Base-by-base conservation (phyloP, 768 basidiomycete species). In the Lentinula detonsa region DNA sequence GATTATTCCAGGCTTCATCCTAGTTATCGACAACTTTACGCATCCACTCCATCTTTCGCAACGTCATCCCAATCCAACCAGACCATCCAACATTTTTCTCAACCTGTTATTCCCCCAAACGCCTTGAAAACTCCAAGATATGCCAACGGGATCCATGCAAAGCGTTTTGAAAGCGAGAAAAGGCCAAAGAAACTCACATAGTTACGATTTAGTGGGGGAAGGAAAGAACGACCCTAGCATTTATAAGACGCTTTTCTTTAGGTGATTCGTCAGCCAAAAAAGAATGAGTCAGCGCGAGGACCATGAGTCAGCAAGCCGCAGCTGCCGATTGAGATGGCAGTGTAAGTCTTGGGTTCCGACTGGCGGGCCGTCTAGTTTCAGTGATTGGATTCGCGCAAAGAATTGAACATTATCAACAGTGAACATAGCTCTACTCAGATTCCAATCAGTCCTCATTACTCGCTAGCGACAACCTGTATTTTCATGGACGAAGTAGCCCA, bases 121-220 rank as follows among this genome's bases (percentile, higher is more conserved):
- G 11, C 31, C 40, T 33, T n/a, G 28, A 3, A 35, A 57, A 40
- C 31, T 43, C 13, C 54, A 40, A 11, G 13, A 5, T 3, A 56
- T 35, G 8, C 33, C 21, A 16, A 23, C 6, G 34, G 3, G 34
- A 40, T 40, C 53, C 37, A 40, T 23, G 35, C 53, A 23, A 15
- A 18, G 31, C 55, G 28, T 21, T 33, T 37, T 3, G 4, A 59
- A 8, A 31, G 21, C 9, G 18, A 35, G 5, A 23, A 31, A 33
- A 46, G 45, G 31, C 31, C 50, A 51, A 34, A 0, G 5, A 33
- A 15, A 59, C 57, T 59, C 57, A 59, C 57, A 57, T 57, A 59
- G 46, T 23, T 37, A 34, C 48, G 10, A 33, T 59, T 33, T 34
- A 5, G 48, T 35, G 45, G 57, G 57, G 57, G 57, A 49, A 49